phyloP scores from a whole-genome alignment of 106 monocot genomes.

The Dendrobium chrysotoxum region DNA sequence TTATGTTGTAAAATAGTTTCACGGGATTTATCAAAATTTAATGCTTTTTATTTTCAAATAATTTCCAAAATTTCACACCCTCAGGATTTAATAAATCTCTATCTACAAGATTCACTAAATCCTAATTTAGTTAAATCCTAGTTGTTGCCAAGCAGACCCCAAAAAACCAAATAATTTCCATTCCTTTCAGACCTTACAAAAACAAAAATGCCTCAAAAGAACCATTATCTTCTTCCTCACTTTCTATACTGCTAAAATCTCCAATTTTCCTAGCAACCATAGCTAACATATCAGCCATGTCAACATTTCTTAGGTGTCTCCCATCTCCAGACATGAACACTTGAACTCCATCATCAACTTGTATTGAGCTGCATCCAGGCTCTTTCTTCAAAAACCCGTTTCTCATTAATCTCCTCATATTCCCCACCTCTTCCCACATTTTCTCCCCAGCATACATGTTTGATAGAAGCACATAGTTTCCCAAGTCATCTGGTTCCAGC shows the following conservation, averaged over 20 bases:
- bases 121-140: too few species aligned
- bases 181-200: too few species aligned
- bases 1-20: too few species aligned
- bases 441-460: constrained; percentile 48
- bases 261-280: constrained; percentile 5
- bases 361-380: constrained; percentile 75
- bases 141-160: too few species aligned
- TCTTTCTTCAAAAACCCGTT: constrained; percentile 45
- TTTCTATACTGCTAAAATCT: background rate
- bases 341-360: constrained; percentile 42
- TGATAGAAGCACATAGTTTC: constrained; percentile 61
- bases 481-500: constrained; percentile 57
- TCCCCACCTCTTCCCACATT: constrained; percentile 59
- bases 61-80: too few species aligned
- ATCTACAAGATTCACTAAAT: too few species aligned
- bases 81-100: too few species aligned
- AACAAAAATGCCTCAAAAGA: background rate
- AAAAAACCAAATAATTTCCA: background rate
- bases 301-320: constrained; percentile 13
- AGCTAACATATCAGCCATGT: constrained; percentile 28
- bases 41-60: too few species aligned
- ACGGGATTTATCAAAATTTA: too few species aligned
- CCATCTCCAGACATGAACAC: constrained; percentile 48
- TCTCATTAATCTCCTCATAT: constrained; percentile 43
- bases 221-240: background rate